Percentiles rank a stretch among this genome's conserved stretches.
Conservation (phyloP, 2,329 filamentous ascomycete species). For the Ophiostoma novo-ulmi region DNA sequence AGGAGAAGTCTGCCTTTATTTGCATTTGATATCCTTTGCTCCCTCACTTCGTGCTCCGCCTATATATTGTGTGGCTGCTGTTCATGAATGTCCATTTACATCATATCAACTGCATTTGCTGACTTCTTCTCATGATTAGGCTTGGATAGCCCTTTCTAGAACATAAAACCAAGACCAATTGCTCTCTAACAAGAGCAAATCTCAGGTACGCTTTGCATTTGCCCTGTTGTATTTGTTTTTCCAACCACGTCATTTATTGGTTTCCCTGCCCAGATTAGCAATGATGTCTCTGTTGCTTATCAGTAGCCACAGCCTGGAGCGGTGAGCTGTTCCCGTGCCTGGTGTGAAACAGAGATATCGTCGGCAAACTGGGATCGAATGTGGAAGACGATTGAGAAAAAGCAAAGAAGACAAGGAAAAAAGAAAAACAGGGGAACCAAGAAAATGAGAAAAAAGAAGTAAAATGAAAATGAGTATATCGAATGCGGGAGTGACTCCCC, state of each 20-base stretch:
- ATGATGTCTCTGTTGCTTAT: conserved; percentile 12
- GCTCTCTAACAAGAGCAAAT: neutral
- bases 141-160: neutral
- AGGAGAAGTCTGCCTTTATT: neutral
- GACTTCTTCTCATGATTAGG: neutral
- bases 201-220: conserved; percentile 11
- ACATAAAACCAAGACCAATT: neutral
- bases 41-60: neutral
- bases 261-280: neutral
- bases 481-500: neutral
- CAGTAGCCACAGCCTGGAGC: conserved; percentile 5
- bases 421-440: neutral
- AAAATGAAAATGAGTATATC: neutral
- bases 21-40: neutral
- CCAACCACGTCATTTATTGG: conserved; percentile 8
- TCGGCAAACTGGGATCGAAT: neutral
- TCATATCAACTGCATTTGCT: neutral
- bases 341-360: conserved; percentile 8
- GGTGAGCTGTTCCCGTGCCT: conserved; percentile 9
- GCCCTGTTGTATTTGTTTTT: neutral
- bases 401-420: neutral
- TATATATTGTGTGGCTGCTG: neutral
- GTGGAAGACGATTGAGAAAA: neutral
- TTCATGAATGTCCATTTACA: neutral
- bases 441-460: neutral